Conservation (phyloP, 257 asterid genomes). For the Penstemon newberryi region DNA sequence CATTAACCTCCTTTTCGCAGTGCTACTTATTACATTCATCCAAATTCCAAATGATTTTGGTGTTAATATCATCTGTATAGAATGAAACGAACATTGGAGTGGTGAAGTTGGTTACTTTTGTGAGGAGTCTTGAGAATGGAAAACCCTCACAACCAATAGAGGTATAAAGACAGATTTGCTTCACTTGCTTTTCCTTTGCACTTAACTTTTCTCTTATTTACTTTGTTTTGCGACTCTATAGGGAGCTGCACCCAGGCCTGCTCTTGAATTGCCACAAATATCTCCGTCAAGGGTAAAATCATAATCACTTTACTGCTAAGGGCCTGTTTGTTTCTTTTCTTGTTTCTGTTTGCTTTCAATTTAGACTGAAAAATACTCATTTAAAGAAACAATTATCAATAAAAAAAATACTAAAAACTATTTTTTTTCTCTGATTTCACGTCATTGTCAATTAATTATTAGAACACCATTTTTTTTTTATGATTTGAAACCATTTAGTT, state of each 20-base stretch:
- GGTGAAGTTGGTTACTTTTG: constrained; percentile 54
- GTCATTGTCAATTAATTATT: too few species aligned
- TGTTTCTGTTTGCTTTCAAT: too few species aligned
- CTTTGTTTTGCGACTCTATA: constrained; percentile 29
- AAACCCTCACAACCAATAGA: constrained; percentile 53
- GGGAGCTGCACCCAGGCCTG: constrained; percentile 56
- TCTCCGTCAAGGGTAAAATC: constrained; percentile 73
- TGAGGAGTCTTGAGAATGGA: constrained; percentile 42
- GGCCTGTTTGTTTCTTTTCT: too few species aligned
- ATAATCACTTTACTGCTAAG: neutral
- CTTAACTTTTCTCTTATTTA: constrained; percentile 13
- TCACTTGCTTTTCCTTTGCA: constrained; percentile 13
- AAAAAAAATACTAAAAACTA: too few species aligned
- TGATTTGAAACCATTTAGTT: too few species aligned
- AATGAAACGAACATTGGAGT: constrained; percentile 56
- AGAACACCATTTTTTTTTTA: too few species aligned
- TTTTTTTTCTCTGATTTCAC: too few species aligned
- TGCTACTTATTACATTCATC: constrained; percentile 7
- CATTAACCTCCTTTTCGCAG: constrained; percentile 11
- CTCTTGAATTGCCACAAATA: constrained; percentile 56
- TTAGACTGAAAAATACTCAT: too few species aligned
- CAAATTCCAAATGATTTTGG: constrained; percentile 10
- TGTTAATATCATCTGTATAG: constrained; percentile 38
- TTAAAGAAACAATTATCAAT: too few species aligned
- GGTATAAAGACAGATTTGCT: constrained; percentile 46